Evolutionary conservation across 2,329 filamentous ascomycete genomes (phyloP), one percentile per base, ranked within the genome.

Genomic region (Mycosphaerella arachidis): DNA sequence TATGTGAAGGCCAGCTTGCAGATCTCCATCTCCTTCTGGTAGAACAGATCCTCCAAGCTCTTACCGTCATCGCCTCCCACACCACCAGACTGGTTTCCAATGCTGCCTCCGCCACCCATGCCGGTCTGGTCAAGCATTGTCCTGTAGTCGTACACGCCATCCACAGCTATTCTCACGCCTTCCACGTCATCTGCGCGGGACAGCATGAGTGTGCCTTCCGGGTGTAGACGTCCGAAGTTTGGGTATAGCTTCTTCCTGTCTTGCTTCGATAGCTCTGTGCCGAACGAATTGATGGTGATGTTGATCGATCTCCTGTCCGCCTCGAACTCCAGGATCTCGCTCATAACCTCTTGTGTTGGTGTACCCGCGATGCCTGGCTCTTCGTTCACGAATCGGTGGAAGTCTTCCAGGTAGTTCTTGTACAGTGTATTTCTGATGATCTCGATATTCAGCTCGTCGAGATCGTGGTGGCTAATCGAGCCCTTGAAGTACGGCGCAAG

Each of bases 351-450:
- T 48, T 91, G 83, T 0, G 94, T 99, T 0, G 94, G 92, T 6
- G 92, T 95, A 40, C 91, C 90, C 40, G 84, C 82, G 78, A 97
- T 89, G 46, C 96, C 93, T 0, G 92, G 82, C 72, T 96, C 85
- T 9, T 87, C 89, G 78, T 93, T 96, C 77, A 97, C 89, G 75
- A 97, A 99, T 66, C 89, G 84, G 80, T 97, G 86, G 76, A 99
- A 99, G 74, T 97, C 94, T 75, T 99, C 94, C 7, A 99, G 84
- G 74, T 99, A 99, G 81, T 97, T 97, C 84, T 99, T 99, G 83
- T 97, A 99, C 37, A 99, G 82, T 0, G 92, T 99, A 78, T 99
- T 99, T 65, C 95, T 89, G 60, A 99, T 90, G 76, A 99, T 99
- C 79, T 99, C 94, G 70, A 99, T 99, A 79, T 99, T 99, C 71